A percentile compares a stretch with the other conserved stretches of the same genome.
phyloP scores from a whole-genome alignment of 225 moss, liverwort and hornwort species.

The Marchantia paleacea region DNA sequence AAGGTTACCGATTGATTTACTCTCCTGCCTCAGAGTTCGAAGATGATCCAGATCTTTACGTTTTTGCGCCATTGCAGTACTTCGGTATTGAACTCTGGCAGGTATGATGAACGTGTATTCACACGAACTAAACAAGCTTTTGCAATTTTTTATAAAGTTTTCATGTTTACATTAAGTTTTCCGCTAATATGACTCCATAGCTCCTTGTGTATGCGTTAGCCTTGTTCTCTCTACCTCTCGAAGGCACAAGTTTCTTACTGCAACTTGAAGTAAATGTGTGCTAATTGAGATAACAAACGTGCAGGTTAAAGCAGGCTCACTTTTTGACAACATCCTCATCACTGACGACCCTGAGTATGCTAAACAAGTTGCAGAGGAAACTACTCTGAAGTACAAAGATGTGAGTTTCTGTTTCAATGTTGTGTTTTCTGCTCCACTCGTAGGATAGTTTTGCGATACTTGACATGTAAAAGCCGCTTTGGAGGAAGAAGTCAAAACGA shows the following conservation, averaged over 20 bases:
- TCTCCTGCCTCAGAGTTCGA: constrained; percentile 50
- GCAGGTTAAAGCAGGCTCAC: constrained; percentile 83
- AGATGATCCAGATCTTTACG: constrained; percentile 86
- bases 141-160: neutral
- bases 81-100: constrained; percentile 97
- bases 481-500: too few relatives aligned
- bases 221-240: neutral
- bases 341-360: constrained; percentile 85
- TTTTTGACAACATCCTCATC: constrained; percentile 88
- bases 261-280: neutral
- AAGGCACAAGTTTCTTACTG: neutral
- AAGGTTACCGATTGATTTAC: neutral
- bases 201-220: too few relatives aligned
- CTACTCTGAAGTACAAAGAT: constrained; percentile 63
- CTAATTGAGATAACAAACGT: constrained; percentile 13
- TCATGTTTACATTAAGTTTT: too few relatives aligned
- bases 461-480: too few relatives aligned
- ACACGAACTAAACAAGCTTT: neutral
- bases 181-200: neutral
- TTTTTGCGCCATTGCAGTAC: constrained; percentile 71
- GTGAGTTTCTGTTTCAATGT: constrained; percentile 21
- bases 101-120: constrained; percentile 35
- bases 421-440: neutral
- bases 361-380: constrained; percentile 74
- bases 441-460: neutral